A percentile compares a stretch with the other conserved stretches of the same genome.
These are phyloP conservation scores for Helicosporidium sp. DNA, from an alignment of 139 green algal species.

Conservation along the genomic window DNA sequence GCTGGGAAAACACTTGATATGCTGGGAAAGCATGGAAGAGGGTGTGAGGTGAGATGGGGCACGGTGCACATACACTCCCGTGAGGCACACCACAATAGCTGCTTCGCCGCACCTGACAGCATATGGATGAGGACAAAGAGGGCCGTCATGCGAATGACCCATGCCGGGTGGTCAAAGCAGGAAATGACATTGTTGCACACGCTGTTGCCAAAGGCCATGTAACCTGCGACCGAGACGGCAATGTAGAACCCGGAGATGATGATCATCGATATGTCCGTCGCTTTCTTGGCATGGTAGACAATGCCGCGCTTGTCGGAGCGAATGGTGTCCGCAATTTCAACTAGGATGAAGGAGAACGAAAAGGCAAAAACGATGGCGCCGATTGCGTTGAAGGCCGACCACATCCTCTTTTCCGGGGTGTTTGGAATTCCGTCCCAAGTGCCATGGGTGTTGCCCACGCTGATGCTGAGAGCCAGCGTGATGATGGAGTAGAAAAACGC, in stretches of 20 bases:
- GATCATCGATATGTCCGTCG: constrained; percentile 1
- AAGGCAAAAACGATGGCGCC: constrained; percentile 16
- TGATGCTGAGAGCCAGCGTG: constrained; percentile 24
- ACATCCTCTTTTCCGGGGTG: not conserved
- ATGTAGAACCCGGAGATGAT: constrained; percentile 19
- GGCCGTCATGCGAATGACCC: constrained; percentile 19
- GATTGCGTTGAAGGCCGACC: constrained; percentile 5
- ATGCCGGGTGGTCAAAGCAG: constrained; percentile 1
- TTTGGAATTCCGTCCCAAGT: not conserved
- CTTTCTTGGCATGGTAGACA: constrained; percentile 15
- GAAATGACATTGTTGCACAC: not conserved
- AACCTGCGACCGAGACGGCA: constrained; percentile 3
- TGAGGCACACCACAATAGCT: not conserved
- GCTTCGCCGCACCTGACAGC: constrained; percentile 1
- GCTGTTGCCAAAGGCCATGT: constrained; percentile 11
- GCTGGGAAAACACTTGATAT: constrained; percentile 14
- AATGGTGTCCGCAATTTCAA: constrained; percentile 21
- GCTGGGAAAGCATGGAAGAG: not conserved
- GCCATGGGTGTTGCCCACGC: not conserved
- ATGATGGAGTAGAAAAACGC: constrained; percentile 25
- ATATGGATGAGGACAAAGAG: constrained; percentile 17
- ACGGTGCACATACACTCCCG: not conserved
- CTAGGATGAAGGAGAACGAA: constrained; percentile 14
- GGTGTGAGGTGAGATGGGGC: not conserved
- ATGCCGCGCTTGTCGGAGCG: constrained; percentile 3